These are phyloP conservation scores for Erysimum cheiranthoides DNA, from an alignment of 345 rosid genomes.

Conservation along the genomic window DNA sequence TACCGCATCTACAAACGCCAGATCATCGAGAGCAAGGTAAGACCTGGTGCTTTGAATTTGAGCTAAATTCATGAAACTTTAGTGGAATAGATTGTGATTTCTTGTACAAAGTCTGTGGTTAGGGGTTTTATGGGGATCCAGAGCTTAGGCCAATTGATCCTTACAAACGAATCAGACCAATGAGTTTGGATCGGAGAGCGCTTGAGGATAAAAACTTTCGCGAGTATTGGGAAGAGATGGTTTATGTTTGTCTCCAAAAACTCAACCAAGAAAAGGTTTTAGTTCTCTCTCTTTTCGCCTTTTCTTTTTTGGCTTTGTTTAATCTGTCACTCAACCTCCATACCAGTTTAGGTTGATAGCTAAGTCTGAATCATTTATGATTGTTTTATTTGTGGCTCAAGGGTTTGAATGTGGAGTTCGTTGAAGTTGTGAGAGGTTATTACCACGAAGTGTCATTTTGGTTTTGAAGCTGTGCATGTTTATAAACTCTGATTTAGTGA, in stretches of 20 bases:
- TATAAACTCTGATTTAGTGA: no score
- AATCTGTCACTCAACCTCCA: no score
- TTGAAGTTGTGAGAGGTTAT: conserved; percentile 17
- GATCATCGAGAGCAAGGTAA: conserved; percentile 10
- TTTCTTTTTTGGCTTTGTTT: no score
- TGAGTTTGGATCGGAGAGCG: background rate
- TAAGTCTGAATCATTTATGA: no score
- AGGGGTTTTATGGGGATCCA: conserved; percentile 12
- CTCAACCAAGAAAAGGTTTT: conserved; percentile 9
- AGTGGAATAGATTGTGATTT: background rate
- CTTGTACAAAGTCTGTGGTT: background rate
- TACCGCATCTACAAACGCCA: conserved; percentile 4
- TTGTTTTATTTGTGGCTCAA: background rate
- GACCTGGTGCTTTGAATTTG: background rate
- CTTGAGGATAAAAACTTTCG: background rate
- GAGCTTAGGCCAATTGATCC: background rate
- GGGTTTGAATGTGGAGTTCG: conserved; percentile 19
- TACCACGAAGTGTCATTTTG: no score
- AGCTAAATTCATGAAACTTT: background rate
- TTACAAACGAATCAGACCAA: background rate
- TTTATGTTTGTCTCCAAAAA: background rate
- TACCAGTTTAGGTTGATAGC: background rate
- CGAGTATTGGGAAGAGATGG: conserved; percentile 10
- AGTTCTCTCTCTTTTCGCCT: background rate
- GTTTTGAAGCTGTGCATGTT: no score